phyloP scores from a whole-genome alignment of 371 early-diverging fungal genomes.

The Mucor saturninus region DNA sequence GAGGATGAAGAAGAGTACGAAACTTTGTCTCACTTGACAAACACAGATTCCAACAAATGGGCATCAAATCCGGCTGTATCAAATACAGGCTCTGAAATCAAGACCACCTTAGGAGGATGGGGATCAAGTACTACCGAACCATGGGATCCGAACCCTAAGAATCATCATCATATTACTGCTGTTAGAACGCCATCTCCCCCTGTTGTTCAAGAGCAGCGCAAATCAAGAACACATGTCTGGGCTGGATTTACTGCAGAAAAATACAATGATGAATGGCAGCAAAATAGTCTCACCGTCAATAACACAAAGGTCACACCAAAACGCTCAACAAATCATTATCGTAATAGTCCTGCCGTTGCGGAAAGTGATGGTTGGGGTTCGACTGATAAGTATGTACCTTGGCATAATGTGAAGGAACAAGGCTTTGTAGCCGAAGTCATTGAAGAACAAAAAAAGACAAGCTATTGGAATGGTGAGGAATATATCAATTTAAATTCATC shows the following conservation, averaged over 20 bases:
- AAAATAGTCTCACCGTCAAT: background rate
- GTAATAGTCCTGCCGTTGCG: background rate
- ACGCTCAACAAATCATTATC: background rate
- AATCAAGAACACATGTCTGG: constrained; percentile 4
- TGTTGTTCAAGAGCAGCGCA: background rate
- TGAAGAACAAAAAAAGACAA: constrained; percentile 40
- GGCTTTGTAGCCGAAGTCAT: constrained; percentile 46
- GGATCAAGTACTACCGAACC: constrained; percentile 8
- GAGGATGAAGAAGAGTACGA: constrained; percentile 3
- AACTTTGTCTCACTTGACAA: background rate
- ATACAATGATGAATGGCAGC: constrained; percentile 7
- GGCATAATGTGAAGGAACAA: constrained; percentile 43
- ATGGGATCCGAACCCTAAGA: constrained; percentile 9
- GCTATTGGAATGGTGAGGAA: constrained; percentile 33
- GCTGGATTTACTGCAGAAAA: background rate
- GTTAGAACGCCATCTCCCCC: constrained; percentile 5
- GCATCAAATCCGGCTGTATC: background rate
- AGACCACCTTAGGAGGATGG: constrained; percentile 35
- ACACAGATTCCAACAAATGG: background rate
- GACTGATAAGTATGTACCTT: constrained; percentile 26
- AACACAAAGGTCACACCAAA: background rate
- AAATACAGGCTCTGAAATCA: constrained; percentile 9
- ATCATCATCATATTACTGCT: background rate
- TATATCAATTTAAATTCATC: background rate
- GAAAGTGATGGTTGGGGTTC: constrained; percentile 48